Base-by-base conservation (phyloP, 257 asterid genomes). In the Solanum chiquidenum region DNA sequence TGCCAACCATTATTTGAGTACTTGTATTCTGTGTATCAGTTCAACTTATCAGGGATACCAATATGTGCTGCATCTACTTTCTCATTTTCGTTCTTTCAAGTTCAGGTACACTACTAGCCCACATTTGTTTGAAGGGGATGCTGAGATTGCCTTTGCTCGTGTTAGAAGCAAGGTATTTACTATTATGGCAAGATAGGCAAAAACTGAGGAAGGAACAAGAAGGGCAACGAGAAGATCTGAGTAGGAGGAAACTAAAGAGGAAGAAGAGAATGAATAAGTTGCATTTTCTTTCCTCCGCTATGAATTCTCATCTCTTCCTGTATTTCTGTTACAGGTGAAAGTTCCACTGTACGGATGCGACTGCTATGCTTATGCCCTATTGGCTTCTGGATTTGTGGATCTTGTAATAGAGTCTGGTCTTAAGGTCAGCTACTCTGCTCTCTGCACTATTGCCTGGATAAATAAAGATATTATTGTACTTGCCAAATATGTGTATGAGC, bases 21-120 rank as follows among this genome's bases (percentile, higher is more conserved):
- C 64, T 55, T 20, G 64, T 55, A 55, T 55, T 55, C 64, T 20
- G 64, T 55, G 25, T 55, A 33, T 13, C 25, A 21, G 58, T 33
- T 52, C 73, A 72, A 86, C 60, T 44, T 23, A 49, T 16, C 46
- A 49, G 75, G 31, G 6, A 46, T 29, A 29, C 62, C 44, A 52
- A 64, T 58, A 58, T 74, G 18, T 52, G 83, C 58, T 84, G 82
- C 84, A 79, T 60, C 91, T 76, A 58, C 72, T 27, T 71, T 85
- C 72, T 86, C 33, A 21, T 46, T 80, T 69, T 9, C 35, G 11
- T 87, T n/a, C 31, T 44, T 49, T 49, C 66, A 88, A 71, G 73
- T 58, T 55, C 74, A 97, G 99, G 91, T 97, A 97, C 93, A 96
- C 99, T n/a, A 97, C 99, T 87, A 96, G 99, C 92, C 99, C 99